Evolutionary conservation across 1,284 basidiomycete species (phyloP).

Genomic region (Trichosporon ovoides): DNA sequence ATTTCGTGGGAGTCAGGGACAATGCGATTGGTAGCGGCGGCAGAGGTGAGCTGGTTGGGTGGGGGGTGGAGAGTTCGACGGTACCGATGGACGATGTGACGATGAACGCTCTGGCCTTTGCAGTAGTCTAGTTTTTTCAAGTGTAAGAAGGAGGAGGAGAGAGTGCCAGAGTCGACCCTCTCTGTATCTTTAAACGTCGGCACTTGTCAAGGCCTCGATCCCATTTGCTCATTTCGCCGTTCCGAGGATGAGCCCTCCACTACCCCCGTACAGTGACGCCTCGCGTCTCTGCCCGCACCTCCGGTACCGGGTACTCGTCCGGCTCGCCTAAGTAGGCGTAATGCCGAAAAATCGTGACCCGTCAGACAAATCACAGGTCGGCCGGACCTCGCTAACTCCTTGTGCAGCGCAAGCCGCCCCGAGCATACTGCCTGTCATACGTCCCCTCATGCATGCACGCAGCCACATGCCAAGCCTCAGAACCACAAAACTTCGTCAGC

Average conservation of each 20-base stretch:
- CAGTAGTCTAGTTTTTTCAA: background rate
- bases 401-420: too few relatives aligned
- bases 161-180: background rate
- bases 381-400: too few relatives aligned
- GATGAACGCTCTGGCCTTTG: background rate
- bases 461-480: too few relatives aligned
- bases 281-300: background rate
- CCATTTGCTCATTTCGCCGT: background rate
- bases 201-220: background rate
- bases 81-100: background rate
- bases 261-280: background rate
- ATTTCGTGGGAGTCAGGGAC: slow-evolving; percentile 8
- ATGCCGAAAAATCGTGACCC: background rate
- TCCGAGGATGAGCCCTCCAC: background rate
- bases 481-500: too few relatives aligned
- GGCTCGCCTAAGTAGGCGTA: slow-evolving; percentile 1
- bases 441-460: background rate
- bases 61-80: background rate
- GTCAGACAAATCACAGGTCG: background rate
- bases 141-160: too few relatives aligned
- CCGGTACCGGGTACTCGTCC: slow-evolving; percentile 3
- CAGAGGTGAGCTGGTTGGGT: background rate
- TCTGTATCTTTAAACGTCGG: background rate
- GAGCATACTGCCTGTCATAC: too few relatives aligned
- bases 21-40: slow-evolving; percentile 4